Evolutionary conservation across 176 grass and related monocot genomes (phyloP).

Genomic region (Hordeum marinum): DNA sequence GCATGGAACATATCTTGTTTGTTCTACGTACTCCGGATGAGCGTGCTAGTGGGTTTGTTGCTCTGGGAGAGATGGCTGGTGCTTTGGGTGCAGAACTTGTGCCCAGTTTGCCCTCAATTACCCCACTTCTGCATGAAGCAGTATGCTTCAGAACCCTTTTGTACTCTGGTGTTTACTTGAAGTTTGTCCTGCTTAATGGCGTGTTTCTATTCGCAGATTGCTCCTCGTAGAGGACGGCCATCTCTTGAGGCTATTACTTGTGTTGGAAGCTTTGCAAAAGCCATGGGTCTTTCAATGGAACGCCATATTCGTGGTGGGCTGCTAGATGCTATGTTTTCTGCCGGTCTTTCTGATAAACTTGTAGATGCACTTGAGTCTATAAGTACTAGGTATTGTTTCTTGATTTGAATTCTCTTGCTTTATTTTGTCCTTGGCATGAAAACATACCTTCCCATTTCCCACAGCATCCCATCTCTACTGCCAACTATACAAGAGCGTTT

Average conservation of each 20-base stretch:
- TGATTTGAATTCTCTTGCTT: constrained; percentile 8
- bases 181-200: constrained; percentile 20
- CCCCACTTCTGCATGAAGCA: constrained; percentile 75
- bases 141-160: constrained; percentile 46
- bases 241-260: constrained; percentile 95
- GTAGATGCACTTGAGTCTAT: constrained; percentile 81
- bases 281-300: constrained; percentile 91
- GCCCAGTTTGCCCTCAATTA: constrained; percentile 82
- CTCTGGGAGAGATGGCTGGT: constrained; percentile 97
- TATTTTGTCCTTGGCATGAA: constrained; percentile 14
- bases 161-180: constrained; percentile 25
- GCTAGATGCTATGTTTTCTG: constrained; percentile 83
- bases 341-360: constrained; percentile 78
- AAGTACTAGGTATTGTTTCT: constrained; percentile 53
- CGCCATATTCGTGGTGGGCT: constrained; percentile 80
- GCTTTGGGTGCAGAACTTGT: constrained; percentile 89
- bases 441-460: constrained; percentile 23
- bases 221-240: constrained; percentile 87
- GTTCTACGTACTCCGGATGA: constrained; percentile 89
- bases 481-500: constrained; percentile 86
- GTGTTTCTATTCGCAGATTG: constrained; percentile 57
- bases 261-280: constrained; percentile 91
- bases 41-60: constrained; percentile 90
- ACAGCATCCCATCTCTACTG: constrained; percentile 85
- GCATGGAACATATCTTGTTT: constrained; percentile 98